phyloP scores from a whole-genome alignment of 23 red algal genomes.

The Gracilaria domingensis region DNA sequence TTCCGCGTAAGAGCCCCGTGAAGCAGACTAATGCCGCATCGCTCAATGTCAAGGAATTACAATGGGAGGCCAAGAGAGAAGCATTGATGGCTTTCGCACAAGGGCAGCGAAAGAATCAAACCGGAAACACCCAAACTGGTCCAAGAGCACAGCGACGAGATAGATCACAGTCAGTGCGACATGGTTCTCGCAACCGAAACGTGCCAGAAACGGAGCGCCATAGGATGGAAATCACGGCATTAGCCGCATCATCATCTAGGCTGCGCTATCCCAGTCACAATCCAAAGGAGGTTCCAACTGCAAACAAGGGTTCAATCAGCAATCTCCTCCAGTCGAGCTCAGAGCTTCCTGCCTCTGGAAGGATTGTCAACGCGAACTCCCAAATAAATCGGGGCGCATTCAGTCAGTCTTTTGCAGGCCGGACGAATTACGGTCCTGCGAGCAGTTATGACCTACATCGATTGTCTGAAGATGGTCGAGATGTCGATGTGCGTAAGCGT shows the following conservation, averaged over 20 bases:
- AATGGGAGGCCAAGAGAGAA: conserved; percentile 41
- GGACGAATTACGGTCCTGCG: neutral
- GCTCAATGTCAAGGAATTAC: conserved; percentile 2
- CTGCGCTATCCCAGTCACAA: neutral
- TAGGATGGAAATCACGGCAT: conserved; percentile 13
- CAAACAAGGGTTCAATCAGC: conserved; percentile 3
- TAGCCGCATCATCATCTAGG: conserved; percentile 1
- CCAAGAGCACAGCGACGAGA: neutral
- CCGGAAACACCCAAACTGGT: neutral
- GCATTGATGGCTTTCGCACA: conserved; percentile 40
- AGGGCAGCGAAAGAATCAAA: conserved; percentile 8
- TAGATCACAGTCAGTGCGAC: neutral
- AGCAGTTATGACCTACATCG: neutral
- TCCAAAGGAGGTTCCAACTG: neutral
- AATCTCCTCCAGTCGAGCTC: conserved; percentile 6
- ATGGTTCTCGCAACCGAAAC: conserved; percentile 19
- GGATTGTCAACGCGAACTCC: neutral
- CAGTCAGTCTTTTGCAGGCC: neutral
- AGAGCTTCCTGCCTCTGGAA: neutral
- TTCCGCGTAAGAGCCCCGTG: neutral
- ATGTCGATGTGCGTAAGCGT: neutral
- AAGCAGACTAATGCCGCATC: neutral
- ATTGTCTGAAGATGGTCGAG: neutral
- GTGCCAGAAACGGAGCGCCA: conserved; percentile 13
- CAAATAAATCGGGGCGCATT: neutral